Evolutionary conservation across 352 stramenopile genomes (phyloP), one percentile per base, ranked within the genome.

Genomic region (Phytophthora fragariae): DNA sequence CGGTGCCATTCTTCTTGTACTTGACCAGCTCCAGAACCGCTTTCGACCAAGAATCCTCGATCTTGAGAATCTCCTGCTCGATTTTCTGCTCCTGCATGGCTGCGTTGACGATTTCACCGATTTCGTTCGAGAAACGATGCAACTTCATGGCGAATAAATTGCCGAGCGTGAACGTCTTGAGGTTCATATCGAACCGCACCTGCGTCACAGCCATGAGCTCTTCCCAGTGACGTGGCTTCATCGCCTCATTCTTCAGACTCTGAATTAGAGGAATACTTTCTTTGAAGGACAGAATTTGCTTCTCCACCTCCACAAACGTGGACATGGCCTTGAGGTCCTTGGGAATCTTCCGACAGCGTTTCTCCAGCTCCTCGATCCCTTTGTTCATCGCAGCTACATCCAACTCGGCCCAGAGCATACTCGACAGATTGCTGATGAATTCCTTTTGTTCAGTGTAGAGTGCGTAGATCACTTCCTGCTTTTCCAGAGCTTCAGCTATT

Each of bases 31-130:
- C 91, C n/a, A 98, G 80, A 14, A 88, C 69, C 0, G 92, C 93
- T 57, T 95, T 96, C 1, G 89, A 74, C 95, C 95, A 98, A n/a
- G 85, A 80, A 54, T 95, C 87, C 70, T 98, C 92, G 53, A 98
- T 97, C 70, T 98, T 97, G 2, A 90, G 37, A 35, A 98, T 92
- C 65, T 98, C 92, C 63, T 97, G 94, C 65, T 98, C 94, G 46
- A 98, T 98, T 66, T 98, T 98, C 62, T 93, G 85, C 77, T 98
- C 95, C 70, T 98, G 92, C 85, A 98, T 96, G 3, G 95, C 93
- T 17, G 93, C 86, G 46, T 98, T 98, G 35, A 98, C 92, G 60
- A 98, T 98, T 52, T 98, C 95, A 9, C 91, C 92, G n/a, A 98
- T 97, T 58, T 97, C 88, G 9, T 64, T 86, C 4, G 86, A 90